Evolutionary conservation across 129 eudicot genomes (phyloP), one percentile per base, ranked within the genome.

Genomic region (Dittrichia graveolens): DNA sequence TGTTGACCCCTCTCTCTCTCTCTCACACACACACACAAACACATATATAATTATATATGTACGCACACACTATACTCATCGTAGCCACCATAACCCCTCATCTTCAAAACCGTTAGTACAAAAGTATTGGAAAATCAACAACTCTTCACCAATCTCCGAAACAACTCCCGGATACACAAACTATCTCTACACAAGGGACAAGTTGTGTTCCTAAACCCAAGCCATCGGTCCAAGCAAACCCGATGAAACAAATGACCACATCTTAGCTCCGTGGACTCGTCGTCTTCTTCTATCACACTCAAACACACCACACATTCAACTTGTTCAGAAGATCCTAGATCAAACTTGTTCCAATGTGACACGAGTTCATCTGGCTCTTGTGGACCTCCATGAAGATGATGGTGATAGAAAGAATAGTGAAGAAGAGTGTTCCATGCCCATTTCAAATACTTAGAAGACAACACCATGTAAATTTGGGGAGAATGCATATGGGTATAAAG

Each of bases 231-330:
- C 38, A 79, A 74, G 44, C 86, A 85, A 7, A 34, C 75, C 7
- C 54, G 54, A 52, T 82, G 85, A 73, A 82, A 82, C 38, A 77
- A 5, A 68, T 82, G 85, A 8, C 53, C 76, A 45, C 85, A 82
- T 47, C 76, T 49, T 6, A 82, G 12, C 63, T 73, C 73, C 54
- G 56, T 82, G 9, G 73, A 34, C 68, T 77, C 82, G 1, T 73
- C 71, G 2, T 77, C 85, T 2, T 73, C 85, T 31, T 72, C 80
- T 6, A 77, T 67, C 14, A n/a, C 50, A 45, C 60, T 58, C n/a
- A 73, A 56, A 61, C 80, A 73, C 61, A 82, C 57, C 0, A 69
- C 61, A n/a, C 82, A 82, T 24, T 82, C 83, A 42, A 47, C 42
- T 6, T 41, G 44, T 19, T 74, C 69, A 11, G 39, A 69, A 14